Evolutionary conservation across 1,284 basidiomycete species (phyloP).

Genomic region (Cystobasidium pallidum): DNA sequence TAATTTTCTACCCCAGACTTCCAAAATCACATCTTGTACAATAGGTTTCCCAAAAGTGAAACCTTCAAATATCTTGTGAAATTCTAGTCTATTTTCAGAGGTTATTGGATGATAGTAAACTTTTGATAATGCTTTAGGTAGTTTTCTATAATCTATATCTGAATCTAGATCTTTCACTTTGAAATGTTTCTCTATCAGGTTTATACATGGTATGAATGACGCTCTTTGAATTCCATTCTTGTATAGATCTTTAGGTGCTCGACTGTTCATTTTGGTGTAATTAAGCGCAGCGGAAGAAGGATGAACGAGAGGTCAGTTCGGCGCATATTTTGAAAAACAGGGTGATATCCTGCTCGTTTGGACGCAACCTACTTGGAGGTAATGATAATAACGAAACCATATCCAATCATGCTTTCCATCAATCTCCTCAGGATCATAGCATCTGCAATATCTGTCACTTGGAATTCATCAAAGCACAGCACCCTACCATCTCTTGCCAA

Average conservation of each 20-base stretch:
- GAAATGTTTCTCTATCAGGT: slow-evolving; percentile 84
- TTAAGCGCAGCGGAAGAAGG: too few relatives aligned
- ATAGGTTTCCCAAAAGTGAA: slow-evolving; percentile 66
- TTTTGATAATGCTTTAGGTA: slow-evolving; percentile 84
- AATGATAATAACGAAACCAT: slow-evolving; percentile 91
- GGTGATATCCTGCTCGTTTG: background rate
- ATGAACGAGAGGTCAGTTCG: too few relatives aligned
- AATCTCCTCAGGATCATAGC: slow-evolving; percentile 92
- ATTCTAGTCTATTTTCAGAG: slow-evolving; percentile 67
- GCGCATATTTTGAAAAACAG: background rate
- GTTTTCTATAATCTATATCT: slow-evolving; percentile 92
- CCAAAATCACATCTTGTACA: slow-evolving; percentile 68
- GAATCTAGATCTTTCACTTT: slow-evolving; percentile 90
- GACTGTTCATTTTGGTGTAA: too few relatives aligned
- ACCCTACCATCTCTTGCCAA: slow-evolving; percentile 82
- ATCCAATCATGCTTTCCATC: slow-evolving; percentile 78
- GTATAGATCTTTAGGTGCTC: slow-evolving; percentile 95
- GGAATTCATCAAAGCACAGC: slow-evolving; percentile 98
- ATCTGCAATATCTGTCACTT: slow-evolving; percentile 62
- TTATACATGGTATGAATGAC: slow-evolving; percentile 95
- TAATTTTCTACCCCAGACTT: slow-evolving; percentile 86
- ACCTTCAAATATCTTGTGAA: slow-evolving; percentile 79
- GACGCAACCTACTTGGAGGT: slow-evolving; percentile 81
- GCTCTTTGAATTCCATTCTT: slow-evolving; percentile 98
- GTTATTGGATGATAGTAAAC: slow-evolving; percentile 86